Percentiles rank a stretch among this genome's conserved stretches.
These are phyloP conservation scores for Cryptococcus sp. DNA, from an alignment of 1,284 basidiomycete genomes.

Conservation along the genomic window DNA sequence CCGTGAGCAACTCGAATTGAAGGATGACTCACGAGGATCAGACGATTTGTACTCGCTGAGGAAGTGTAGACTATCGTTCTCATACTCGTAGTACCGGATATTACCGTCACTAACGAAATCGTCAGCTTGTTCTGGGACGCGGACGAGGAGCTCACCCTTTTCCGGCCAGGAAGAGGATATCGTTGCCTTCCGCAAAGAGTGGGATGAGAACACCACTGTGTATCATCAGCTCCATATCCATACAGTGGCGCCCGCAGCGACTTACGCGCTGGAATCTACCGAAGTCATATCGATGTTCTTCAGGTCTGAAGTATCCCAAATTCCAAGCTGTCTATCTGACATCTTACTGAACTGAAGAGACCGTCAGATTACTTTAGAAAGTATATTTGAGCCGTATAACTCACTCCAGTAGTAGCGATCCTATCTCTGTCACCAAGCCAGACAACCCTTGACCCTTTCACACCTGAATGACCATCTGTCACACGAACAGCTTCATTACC, in stretches of 20 bases:
- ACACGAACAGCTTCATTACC: conserved; percentile 74
- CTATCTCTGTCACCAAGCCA: conserved; percentile 89
- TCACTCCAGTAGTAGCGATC: conserved; percentile 77
- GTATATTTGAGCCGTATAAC: neutral
- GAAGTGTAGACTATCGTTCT: conserved; percentile 73
- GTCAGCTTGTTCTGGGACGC: neutral
- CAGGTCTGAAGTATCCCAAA: conserved; percentile 78
- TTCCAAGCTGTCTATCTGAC: conserved; percentile 80
- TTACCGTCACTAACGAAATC: conserved; percentile 69
- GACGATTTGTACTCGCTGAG: conserved; percentile 84
- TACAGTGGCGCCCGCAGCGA: neutral
- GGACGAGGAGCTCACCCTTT: conserved; percentile 50
- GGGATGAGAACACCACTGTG: conserved; percentile 85
- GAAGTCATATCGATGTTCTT: conserved; percentile 68
- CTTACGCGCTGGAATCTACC: conserved; percentile 72
- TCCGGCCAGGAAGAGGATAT: conserved; percentile 81
- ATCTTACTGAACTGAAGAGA: conserved; percentile 70
- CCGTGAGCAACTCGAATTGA: neutral
- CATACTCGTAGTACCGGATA: conserved; percentile 92
- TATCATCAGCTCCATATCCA: neutral
- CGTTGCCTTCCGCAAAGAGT: conserved; percentile 88
- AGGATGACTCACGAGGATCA: conserved; percentile 58
- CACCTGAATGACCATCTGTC: conserved; percentile 82
- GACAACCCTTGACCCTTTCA: conserved; percentile 83
- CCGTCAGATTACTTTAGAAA: neutral